phyloP scores from a whole-genome alignment of 352 stramenopile species.

The Globisporangium carolinianum region DNA sequence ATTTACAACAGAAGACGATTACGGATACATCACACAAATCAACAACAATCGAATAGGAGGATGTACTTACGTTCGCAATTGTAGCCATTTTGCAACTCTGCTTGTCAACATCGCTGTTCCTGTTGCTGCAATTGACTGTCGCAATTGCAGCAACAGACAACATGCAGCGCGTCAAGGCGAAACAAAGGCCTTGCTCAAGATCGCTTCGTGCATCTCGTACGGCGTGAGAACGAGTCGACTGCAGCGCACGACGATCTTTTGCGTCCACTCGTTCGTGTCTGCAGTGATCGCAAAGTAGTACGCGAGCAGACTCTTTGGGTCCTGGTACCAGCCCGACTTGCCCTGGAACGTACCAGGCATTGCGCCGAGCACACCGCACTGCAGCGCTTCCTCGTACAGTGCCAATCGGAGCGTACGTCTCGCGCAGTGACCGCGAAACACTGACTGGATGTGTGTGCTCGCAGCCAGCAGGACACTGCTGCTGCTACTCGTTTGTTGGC shows the following conservation, averaged over 20 bases:
- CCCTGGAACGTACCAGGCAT: constrained; percentile 66
- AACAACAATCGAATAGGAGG: too few species aligned
- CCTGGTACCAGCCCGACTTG: constrained; percentile 65
- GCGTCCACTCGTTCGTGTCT: constrained; percentile 51
- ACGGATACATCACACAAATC: too few species aligned
- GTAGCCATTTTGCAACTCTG: too few species aligned
- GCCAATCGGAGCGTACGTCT: constrained; percentile 47
- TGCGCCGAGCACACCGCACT: constrained; percentile 55
- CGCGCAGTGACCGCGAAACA: constrained; percentile 42
- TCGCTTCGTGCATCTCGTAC: constrained; percentile 58
- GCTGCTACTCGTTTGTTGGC: background rate
- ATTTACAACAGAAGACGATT: too few species aligned
- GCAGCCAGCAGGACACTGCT: constrained; percentile 5
- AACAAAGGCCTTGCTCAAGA: constrained; percentile 26
- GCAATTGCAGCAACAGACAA: too few species aligned
- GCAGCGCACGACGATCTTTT: constrained; percentile 54
- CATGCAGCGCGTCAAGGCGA: background rate
- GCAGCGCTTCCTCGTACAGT: constrained; percentile 59
- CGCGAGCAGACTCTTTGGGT: constrained; percentile 62
- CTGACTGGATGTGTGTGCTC: constrained; percentile 42
- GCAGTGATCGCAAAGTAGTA: constrained; percentile 67
- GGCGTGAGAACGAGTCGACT: constrained; percentile 47
- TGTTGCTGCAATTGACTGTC: too few species aligned
- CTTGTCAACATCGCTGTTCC: too few species aligned
- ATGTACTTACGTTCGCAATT: too few species aligned